phyloP scores from a whole-genome alignment of 129 eudicot species.

The Flaveria robusta region DNA sequence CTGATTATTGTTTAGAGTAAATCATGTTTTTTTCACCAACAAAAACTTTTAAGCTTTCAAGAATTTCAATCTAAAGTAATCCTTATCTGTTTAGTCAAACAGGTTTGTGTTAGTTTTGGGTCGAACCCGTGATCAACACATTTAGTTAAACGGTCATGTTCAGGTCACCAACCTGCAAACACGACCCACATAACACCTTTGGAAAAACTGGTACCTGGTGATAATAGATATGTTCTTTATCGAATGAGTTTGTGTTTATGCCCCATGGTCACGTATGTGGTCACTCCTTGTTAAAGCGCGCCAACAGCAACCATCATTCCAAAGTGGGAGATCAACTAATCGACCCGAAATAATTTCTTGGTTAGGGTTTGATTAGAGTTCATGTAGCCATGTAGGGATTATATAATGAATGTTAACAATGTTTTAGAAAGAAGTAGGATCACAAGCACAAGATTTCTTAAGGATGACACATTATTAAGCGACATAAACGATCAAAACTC shows the following conservation, averaged over 20 bases:
- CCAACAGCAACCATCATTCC: not conserved
- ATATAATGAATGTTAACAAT: conserved; percentile 14
- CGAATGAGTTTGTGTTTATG: not conserved
- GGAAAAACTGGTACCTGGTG: not conserved
- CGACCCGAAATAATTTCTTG: conserved; percentile 6
- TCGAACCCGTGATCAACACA: not conserved
- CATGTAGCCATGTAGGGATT: not conserved
- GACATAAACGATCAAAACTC: conserved; percentile 24
- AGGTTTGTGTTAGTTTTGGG: not conserved
- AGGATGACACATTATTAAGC: conserved; percentile 6
- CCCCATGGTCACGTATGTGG: not conserved
- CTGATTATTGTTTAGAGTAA: no score
- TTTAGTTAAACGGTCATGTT: not conserved
- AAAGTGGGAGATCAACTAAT: not conserved
- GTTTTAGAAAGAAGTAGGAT: conserved; percentile 15
- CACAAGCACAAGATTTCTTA: conserved; percentile 1
- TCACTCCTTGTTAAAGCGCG: not conserved
- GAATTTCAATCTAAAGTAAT: not conserved
- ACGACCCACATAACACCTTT: not conserved
- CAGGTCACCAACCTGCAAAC: not conserved
- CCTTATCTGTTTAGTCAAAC: not conserved
- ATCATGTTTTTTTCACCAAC: no score
- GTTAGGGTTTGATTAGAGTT: not conserved
- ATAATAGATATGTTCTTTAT: not conserved
- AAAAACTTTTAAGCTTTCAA: no score